Base-by-base conservation (phyloP, 1,284 basidiomycete species). In the Cryptococcus sp. region DNA sequence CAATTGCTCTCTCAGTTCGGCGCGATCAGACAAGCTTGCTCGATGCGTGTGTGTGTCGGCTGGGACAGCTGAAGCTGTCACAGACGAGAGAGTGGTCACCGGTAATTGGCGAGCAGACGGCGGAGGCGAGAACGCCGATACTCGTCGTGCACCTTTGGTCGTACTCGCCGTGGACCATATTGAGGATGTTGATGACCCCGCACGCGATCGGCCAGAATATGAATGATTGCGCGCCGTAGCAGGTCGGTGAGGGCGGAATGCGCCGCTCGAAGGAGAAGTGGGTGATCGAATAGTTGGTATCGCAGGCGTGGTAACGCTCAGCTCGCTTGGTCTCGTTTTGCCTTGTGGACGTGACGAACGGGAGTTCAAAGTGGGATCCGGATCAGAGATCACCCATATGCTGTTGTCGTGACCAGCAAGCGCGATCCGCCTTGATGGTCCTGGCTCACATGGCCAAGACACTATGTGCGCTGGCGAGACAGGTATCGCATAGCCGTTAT, bases 51-150 rank as follows among this genome's bases (percentile, higher is more conserved):
- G 64, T 3, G 47, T 38, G 47, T 67, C 63, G 0, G 60, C 50
- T 0, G 64, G 54, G 1, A 65, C 63, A 6, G 64, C 64, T 1
- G 63, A 55, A 4, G 70, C 71, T 13, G 64, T 66, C 1, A 63
- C 64, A 0, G 65, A 59, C 3, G 69, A 65, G 7, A 71, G 19
- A 10, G 65, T 57, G 2, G 69, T 62, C 13, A 60, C 52, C 1
- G 66, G 64, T 16, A 60, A 10, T 30, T 61, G 55, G 38, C 50
- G 55, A n/a, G 66, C 55, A 23, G 66, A 57, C 0, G 64, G 50
- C 4, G 71, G 69, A 0, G 75, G 72, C 1, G 72, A 75, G 57
- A 77, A 69, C 0, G 69, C 65, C 17, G 69, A 63, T 19, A 65
- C 61, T 5, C 63, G 58, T 25, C 67, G 54, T 13, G 30, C 30